Evolutionary conservation across 441 rosid species (phyloP).

Genomic region (Manihot esculenta): DNA sequence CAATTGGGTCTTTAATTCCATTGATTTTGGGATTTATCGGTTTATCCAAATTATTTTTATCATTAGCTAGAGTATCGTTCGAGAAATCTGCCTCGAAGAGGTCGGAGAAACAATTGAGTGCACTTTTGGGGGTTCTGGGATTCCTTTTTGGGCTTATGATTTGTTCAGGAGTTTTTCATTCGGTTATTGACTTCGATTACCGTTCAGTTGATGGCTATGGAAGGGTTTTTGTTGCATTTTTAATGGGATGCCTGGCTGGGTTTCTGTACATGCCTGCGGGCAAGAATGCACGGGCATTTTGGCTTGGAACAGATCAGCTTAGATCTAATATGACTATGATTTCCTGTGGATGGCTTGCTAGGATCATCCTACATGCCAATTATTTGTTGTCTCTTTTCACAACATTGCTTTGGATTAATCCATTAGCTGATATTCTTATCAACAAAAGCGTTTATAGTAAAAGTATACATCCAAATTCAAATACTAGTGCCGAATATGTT

Average conservation of each 20-base stretch:
- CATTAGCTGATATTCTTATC: conserved; percentile 53
- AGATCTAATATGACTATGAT: conserved; percentile 58
- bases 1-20: conserved; percentile 56
- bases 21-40: conserved; percentile 45
- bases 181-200: conserved; percentile 58
- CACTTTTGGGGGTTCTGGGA: conserved; percentile 55
- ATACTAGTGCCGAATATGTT: conserved; percentile 18
- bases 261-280: conserved; percentile 68
- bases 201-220: conserved; percentile 54
- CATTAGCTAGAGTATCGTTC: conserved; percentile 52
- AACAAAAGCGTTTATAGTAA: conserved; percentile 28
- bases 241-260: conserved; percentile 64
- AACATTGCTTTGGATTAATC: conserved; percentile 80
- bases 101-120: conserved; percentile 66
- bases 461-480: conserved; percentile 12
- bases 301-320: conserved; percentile 92
- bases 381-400: conserved; percentile 47
- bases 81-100: conserved; percentile 86
- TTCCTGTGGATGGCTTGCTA: conserved; percentile 76
- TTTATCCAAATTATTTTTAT: conserved; percentile 43
- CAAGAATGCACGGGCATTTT: conserved; percentile 75
- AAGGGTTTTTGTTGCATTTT: conserved; percentile 41
- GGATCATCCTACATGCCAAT: conserved; percentile 52
- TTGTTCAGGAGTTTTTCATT: conserved; percentile 42
- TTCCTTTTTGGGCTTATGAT: conserved; percentile 52